Base-by-base conservation (phyloP, 2,329 filamentous ascomycete genomes). In the Fusarium pseudocircinatum region DNA sequence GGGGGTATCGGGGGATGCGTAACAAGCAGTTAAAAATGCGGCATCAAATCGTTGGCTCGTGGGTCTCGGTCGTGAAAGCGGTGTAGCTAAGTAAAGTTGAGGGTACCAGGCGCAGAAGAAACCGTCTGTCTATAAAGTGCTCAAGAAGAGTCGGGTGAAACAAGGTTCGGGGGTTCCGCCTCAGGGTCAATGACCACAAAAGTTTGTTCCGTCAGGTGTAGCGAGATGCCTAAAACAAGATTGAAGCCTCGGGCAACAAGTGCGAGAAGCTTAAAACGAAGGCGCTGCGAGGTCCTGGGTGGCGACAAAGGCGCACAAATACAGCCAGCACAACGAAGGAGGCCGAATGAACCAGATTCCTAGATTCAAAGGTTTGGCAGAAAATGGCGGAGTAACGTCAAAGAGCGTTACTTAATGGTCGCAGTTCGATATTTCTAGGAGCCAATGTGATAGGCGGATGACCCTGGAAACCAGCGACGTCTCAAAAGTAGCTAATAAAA, bases 31-130 rank as follows among this genome's bases (percentile, higher is more conserved):
- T 69, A 76, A 64, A 40, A 58, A 54, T 65, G 64, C 72, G 69
- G 67, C 76, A 77, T 77, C 71, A 77, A 78, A 70, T 68, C 47
- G 69, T 69, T 70, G 59, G 50, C 47, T 72, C 71, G 67, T 68
- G 63, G 63, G 61, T 72, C 57, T 67, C 72, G 54, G 64, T 75
- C 68, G 74, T 76, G 56, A 74, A 74, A 75, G 76, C 70, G 72
- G 68, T 75, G 70, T 70, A 56, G 61, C 67, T 39, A 56, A 54
- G 60, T 61, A 28, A 61, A 46, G 59, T 43, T 53, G 63, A 57
- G 52, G 49, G 49, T 49, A 67, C 61, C 32, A 63, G 52, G 61
- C 59, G 54, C 32, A 49, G 46, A 49, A 53, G 61, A 53, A 53
- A 61, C 34, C 67, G 58, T 65, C 53, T 66, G 58, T 65, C 53